Evolutionary conservation across 2,329 filamentous ascomycete genomes (phyloP).

Genomic region (Lachnellula hyalina): DNA sequence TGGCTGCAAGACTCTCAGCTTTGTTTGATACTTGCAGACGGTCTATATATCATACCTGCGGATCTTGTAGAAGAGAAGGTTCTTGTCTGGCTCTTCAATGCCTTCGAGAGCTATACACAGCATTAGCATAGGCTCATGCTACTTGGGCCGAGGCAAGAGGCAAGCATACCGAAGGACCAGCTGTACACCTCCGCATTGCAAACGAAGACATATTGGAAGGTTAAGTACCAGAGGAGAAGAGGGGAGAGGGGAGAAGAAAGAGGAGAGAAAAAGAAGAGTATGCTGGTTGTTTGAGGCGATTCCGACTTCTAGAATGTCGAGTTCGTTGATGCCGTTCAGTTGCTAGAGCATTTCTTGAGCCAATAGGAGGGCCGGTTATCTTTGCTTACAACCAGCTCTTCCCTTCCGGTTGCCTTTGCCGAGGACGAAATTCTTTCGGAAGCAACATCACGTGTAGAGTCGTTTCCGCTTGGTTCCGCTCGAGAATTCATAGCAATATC

Average conservation of each 20-base stretch:
- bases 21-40: slow-evolving; percentile 4
- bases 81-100: slow-evolving; percentile 57
- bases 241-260: slow-evolving; percentile 9
- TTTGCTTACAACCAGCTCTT: slow-evolving; percentile 10
- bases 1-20: slow-evolving; percentile 47
- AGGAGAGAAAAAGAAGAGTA: neutral
- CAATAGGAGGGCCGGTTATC: slow-evolving; percentile 12
- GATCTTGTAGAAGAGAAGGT: slow-evolving; percentile 84
- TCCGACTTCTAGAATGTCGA: slow-evolving; percentile 5
- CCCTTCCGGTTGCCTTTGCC: neutral
- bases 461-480: too few species aligned
- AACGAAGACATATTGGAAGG: slow-evolving; percentile 55
- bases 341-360: slow-evolving; percentile 16
- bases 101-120: slow-evolving; percentile 29
- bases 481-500: too few species aligned
- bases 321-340: slow-evolving; percentile 13
- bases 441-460: neutral
- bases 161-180: slow-evolving; percentile 50
- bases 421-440: neutral
- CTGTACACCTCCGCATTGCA: slow-evolving; percentile 56
- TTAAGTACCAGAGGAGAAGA: slow-evolving; percentile 8
- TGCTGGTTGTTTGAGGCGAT: slow-evolving; percentile 10
- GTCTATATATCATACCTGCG: slow-evolving; percentile 51
- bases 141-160: slow-evolving; percentile 8
- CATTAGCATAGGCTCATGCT: slow-evolving; percentile 18